These are phyloP conservation scores for Papilionanthe hybrid DNA, from an alignment of 116 monocot genomes.

Conservation along the genomic window DNA sequence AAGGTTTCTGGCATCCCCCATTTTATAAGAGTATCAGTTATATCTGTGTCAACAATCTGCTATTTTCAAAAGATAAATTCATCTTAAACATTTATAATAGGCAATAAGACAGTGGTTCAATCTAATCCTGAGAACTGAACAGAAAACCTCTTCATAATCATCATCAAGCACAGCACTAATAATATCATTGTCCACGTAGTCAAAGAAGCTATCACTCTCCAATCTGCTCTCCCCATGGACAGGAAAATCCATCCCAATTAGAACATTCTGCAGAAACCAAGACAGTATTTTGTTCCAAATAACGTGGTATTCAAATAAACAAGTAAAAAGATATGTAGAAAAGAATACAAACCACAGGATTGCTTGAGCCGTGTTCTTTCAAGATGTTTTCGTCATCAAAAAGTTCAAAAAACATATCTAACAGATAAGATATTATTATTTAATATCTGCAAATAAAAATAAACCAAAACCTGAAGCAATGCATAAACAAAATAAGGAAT, in stretches of 20 bases:
- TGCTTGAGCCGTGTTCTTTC: slow-evolving; percentile 53
- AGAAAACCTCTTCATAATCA: slow-evolving; percentile 47
- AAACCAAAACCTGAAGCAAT: not conserved
- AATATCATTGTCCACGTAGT: slow-evolving; percentile 20
- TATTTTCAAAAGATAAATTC: not conserved
- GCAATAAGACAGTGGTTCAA: not conserved
- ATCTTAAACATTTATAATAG: not conserved
- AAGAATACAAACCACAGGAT: slow-evolving; percentile 59
- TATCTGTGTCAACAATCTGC: slow-evolving; percentile 46
- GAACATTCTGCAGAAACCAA: slow-evolving; percentile 43
- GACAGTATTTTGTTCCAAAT: not conserved
- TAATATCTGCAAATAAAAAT: slow-evolving; percentile 11
- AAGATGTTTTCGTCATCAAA: slow-evolving; percentile 62
- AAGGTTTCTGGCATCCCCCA: slow-evolving; percentile 75
- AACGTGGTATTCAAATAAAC: no score
- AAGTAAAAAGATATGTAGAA: not conserved
- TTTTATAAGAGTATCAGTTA: slow-evolving; percentile 53
- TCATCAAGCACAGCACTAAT: slow-evolving; percentile 18
- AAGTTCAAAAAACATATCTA: slow-evolving; percentile 77
- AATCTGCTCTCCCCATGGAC: slow-evolving; percentile 25
- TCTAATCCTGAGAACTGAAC: slow-evolving; percentile 10
- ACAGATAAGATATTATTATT: slow-evolving; percentile 10
- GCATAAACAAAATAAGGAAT: not conserved
- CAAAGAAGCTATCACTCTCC: slow-evolving; percentile 15
- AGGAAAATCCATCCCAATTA: slow-evolving; percentile 58